Percentiles rank a stretch among this genome's conserved stretches.
Evolutionary conservation across 106 monocot genomes (phyloP).

Genomic region (Ottelia alismoides): DNA sequence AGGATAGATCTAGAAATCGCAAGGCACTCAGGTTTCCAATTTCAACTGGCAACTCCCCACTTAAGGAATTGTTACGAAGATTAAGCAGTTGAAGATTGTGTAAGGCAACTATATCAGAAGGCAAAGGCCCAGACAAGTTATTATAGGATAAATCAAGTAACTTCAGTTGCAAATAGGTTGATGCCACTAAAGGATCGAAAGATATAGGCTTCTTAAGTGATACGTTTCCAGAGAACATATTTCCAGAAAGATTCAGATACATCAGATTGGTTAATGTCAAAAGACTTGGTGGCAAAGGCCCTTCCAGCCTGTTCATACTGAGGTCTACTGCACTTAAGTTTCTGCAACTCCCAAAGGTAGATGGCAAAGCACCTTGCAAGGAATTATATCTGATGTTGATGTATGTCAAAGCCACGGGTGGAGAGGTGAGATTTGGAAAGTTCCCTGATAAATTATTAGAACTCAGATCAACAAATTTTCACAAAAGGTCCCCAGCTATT

Average conservation of each 20-base stretch:
- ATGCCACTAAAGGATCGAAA: slow-evolving; percentile 41
- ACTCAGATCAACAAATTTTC: slow-evolving; percentile 57
- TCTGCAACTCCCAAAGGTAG: slow-evolving; percentile 48
- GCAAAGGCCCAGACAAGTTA: slow-evolving; percentile 48
- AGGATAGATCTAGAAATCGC: slow-evolving; percentile 66
- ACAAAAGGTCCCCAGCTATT: slow-evolving; percentile 49
- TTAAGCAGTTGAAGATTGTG: slow-evolving; percentile 50
- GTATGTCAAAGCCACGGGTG: slow-evolving; percentile 30
- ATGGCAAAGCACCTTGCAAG: slow-evolving; percentile 51
- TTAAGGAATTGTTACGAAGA: slow-evolving; percentile 51
- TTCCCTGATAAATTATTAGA: slow-evolving; percentile 61
- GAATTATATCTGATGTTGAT: slow-evolving; percentile 66
- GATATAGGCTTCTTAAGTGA: slow-evolving; percentile 42
- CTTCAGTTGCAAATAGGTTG: slow-evolving; percentile 42
- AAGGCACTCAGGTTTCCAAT: slow-evolving; percentile 46
- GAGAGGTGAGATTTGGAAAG: slow-evolving; percentile 32
- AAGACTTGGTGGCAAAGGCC: slow-evolving; percentile 1
- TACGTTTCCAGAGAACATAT: slow-evolving; percentile 51
- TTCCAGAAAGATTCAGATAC: slow-evolving; percentile 70
- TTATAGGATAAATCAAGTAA: slow-evolving; percentile 78
- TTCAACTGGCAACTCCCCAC: slow-evolving; percentile 67
- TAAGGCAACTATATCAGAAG: slow-evolving; percentile 55
- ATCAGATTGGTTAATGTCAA: slow-evolving; percentile 56
- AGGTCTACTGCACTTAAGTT: slow-evolving; percentile 27
- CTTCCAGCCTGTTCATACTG: slow-evolving; percentile 12